Percentiles rank a stretch among this genome's conserved stretches.
phyloP scores from a whole-genome alignment of 495 filamentous ascomycete species.

The Cladorrhinum samala region DNA sequence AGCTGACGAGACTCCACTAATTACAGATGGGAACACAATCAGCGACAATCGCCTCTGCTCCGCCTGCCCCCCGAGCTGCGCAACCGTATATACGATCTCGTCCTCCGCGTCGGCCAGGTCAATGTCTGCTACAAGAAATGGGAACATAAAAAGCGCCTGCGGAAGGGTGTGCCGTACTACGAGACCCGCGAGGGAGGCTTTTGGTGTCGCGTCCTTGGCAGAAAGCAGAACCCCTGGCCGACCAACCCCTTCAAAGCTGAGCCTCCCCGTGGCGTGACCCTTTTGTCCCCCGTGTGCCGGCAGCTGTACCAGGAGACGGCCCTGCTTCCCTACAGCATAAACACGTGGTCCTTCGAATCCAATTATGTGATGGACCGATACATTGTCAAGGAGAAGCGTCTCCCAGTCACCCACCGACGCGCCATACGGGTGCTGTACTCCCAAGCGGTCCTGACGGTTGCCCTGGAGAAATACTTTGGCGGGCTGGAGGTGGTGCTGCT shows the following conservation, averaged over 20 bases:
- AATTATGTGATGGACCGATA: slow-evolving; percentile 23
- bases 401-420: slow-evolving; percentile 19
- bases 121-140: slow-evolving; percentile 21
- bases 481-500: slow-evolving; percentile 19
- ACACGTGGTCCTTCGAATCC: slow-evolving; percentile 27
- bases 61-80: slow-evolving; percentile 35
- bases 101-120: slow-evolving; percentile 29
- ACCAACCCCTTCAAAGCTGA: not conserved
- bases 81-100: slow-evolving; percentile 33
- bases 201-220: slow-evolving; percentile 13
- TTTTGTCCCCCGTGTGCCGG: slow-evolving; percentile 25
- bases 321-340: slow-evolving; percentile 24
- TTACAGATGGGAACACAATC: slow-evolving; percentile 18
- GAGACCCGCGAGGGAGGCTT: slow-evolving; percentile 20
- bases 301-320: slow-evolving; percentile 29
- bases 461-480: slow-evolving; percentile 18
- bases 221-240: slow-evolving; percentile 19
- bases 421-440: slow-evolving; percentile 25
- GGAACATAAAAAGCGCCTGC: slow-evolving; percentile 9
- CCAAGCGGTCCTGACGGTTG: slow-evolving; percentile 7
- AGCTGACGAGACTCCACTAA: not conserved
- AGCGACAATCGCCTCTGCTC: slow-evolving; percentile 28
- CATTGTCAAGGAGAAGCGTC: slow-evolving; percentile 23
- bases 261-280: slow-evolving; percentile 18
- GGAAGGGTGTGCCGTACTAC: slow-evolving; percentile 7